These are phyloP conservation scores for Elsinoe batatas DNA, from an alignment of 2,329 filamentous ascomycete species.

Conservation along the genomic window DNA sequence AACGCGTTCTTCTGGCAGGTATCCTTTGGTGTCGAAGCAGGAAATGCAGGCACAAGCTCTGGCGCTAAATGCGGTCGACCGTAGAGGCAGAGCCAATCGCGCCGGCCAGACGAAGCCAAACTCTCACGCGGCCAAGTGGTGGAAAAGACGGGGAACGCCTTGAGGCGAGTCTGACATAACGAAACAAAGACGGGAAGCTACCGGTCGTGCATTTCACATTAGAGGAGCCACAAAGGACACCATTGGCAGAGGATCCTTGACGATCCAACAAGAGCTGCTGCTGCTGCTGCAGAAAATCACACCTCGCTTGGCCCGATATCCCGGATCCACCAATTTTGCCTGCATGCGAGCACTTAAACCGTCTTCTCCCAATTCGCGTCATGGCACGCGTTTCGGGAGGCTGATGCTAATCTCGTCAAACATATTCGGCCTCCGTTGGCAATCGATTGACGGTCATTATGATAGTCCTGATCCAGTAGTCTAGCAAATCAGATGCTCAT, in stretches of 20 bases:
- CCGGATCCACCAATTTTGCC: slow-evolving; percentile 5
- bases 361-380: slow-evolving; percentile 8
- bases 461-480: not conserved
- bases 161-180: not conserved
- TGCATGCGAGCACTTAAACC: slow-evolving; percentile 8
- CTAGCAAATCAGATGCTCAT: too few species aligned
- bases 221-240: not conserved
- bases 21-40: slow-evolving; percentile 10
- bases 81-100: not conserved
- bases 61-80: slow-evolving; percentile 9
- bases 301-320: slow-evolving; percentile 10
- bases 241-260: slow-evolving; percentile 10
- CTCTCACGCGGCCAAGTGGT: slow-evolving; percentile 6
- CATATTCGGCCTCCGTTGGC: not conserved
- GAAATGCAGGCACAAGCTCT: slow-evolving; percentile 14
- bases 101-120: not conserved
- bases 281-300: not conserved
- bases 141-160: slow-evolving; percentile 10
- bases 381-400: slow-evolving; percentile 4
- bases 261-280: not conserved
- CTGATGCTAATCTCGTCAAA: slow-evolving; percentile 10
- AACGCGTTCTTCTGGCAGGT: not conserved
- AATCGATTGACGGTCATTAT: not conserved
- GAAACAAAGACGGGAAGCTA: not conserved
- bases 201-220: not conserved